Conservation (phyloP, 345 rosid genomes). For the Eucalyptus sp. region DNA sequence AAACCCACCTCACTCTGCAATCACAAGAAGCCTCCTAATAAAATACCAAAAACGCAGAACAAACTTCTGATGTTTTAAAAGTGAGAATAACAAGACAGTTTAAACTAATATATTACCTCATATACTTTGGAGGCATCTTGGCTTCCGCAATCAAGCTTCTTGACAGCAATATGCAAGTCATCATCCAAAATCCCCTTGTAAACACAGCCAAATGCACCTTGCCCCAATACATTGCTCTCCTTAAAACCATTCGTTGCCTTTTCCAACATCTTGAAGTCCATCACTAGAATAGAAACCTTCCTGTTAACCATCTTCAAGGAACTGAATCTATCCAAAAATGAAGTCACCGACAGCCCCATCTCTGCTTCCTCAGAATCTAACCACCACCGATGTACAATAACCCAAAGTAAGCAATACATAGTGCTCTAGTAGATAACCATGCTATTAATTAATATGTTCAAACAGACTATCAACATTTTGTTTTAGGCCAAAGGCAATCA, state of each 20-base stretch:
- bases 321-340: slow-evolving; percentile 42
- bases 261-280: slow-evolving; percentile 57
- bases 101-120: slow-evolving; percentile 31
- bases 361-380: slow-evolving; percentile 27
- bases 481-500: neutral
- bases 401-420: neutral
- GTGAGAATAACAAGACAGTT: neutral
- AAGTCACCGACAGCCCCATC: slow-evolving; percentile 31
- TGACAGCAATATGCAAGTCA: slow-evolving; percentile 55
- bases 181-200: slow-evolving; percentile 60
- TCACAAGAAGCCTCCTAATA: neutral
- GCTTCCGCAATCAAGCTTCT: slow-evolving; percentile 59
- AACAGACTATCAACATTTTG: neutral
- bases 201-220: slow-evolving; percentile 90
- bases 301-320: slow-evolving; percentile 33
- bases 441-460: neutral
- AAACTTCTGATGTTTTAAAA: neutral
- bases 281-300: slow-evolving; percentile 33
- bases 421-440: neutral
- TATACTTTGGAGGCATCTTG: slow-evolving; percentile 66
- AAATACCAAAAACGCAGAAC: neutral
- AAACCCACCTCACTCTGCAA: slow-evolving; percentile 84
- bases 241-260: slow-evolving; percentile 60
- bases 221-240: slow-evolving; percentile 63
- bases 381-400: neutral